These are phyloP conservation scores for Aquanectria penicillioides DNA, from an alignment of 2,329 filamentous ascomycete genomes.

Conservation along the genomic window DNA sequence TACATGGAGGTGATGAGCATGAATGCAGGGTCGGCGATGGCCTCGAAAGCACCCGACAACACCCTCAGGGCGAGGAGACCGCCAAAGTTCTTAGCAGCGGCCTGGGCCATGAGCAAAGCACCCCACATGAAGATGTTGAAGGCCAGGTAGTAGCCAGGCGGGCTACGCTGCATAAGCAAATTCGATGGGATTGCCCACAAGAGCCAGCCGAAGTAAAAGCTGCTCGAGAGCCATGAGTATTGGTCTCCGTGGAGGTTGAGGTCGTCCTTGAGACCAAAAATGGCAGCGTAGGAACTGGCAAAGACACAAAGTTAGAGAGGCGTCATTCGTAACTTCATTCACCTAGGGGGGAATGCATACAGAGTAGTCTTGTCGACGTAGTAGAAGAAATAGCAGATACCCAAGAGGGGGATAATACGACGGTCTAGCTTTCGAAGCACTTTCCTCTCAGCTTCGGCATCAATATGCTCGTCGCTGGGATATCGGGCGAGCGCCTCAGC, in stretches of 20 bases:
- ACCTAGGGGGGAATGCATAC: slow-evolving; percentile 4
- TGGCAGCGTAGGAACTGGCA: slow-evolving; percentile 65
- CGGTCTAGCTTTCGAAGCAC: slow-evolving; percentile 50
- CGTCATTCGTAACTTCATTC: background rate
- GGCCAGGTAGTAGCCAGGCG: slow-evolving; percentile 50
- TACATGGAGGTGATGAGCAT: slow-evolving; percentile 75
- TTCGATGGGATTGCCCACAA: slow-evolving; percentile 48
- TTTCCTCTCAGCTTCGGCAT: slow-evolving; percentile 45
- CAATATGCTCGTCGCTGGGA: slow-evolving; percentile 50
- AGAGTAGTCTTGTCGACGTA: slow-evolving; percentile 62
- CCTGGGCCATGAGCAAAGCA: slow-evolving; percentile 57
- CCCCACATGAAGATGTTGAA: slow-evolving; percentile 67
- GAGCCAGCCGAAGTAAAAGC: slow-evolving; percentile 52
- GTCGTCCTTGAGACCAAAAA: slow-evolving; percentile 71
- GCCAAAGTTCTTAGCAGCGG: slow-evolving; percentile 65
- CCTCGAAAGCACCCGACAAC: slow-evolving; percentile 72
- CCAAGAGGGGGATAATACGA: slow-evolving; percentile 49
- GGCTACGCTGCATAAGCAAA: slow-evolving; percentile 45
- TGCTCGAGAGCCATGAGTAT: slow-evolving; percentile 58
- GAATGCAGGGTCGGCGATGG: slow-evolving; percentile 59
- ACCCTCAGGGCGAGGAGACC: slow-evolving; percentile 65
- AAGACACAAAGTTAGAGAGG: background rate
- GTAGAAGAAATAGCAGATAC: slow-evolving; percentile 55
- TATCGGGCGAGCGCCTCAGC: slow-evolving; percentile 48
- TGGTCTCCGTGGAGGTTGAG: slow-evolving; percentile 65